These are phyloP conservation scores for Barbarea vulgaris DNA, from an alignment of 345 rosid species.

Conservation along the genomic window DNA sequence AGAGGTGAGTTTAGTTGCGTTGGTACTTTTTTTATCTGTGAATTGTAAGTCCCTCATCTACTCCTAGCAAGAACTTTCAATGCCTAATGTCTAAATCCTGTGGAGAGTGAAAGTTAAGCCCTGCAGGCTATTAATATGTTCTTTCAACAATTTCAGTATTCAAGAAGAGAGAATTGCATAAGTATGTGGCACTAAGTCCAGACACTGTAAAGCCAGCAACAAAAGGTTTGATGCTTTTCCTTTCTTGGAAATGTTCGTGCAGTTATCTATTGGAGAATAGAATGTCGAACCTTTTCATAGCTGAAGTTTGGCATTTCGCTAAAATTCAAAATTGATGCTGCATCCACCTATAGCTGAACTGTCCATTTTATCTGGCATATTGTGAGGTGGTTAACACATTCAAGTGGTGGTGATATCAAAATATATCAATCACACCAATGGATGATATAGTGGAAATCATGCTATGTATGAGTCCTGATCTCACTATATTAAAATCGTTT, in stretches of 20 bases:
- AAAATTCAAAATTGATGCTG: not conserved
- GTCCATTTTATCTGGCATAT: not conserved
- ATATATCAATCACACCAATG: not conserved
- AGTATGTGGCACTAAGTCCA: constrained; percentile 49
- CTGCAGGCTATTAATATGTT: constrained; percentile 23
- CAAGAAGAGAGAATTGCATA: constrained; percentile 64
- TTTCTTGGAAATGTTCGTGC: not conserved
- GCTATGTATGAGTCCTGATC: not conserved
- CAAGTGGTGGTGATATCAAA: not conserved
- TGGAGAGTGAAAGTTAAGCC: not conserved
- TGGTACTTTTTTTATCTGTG: not conserved
- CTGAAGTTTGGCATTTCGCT: not conserved
- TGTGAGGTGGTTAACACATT: not conserved
- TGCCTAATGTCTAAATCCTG: not conserved
- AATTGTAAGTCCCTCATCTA: not conserved
- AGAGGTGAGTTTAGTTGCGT: constrained; percentile 51
- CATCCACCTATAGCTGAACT: not conserved
- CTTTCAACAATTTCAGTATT: constrained; percentile 52
- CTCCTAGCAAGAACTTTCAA: not conserved
- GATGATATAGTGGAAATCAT: not conserved
- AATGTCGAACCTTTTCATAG: not conserved
- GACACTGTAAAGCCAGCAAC: constrained; percentile 39
- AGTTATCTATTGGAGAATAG: not conserved
- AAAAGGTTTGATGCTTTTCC: constrained; percentile 48
- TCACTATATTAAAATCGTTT: not conserved